These are phyloP conservation scores for Testicularia cyperi DNA, from an alignment of 1,284 basidiomycete genomes.

Conservation along the genomic window DNA sequence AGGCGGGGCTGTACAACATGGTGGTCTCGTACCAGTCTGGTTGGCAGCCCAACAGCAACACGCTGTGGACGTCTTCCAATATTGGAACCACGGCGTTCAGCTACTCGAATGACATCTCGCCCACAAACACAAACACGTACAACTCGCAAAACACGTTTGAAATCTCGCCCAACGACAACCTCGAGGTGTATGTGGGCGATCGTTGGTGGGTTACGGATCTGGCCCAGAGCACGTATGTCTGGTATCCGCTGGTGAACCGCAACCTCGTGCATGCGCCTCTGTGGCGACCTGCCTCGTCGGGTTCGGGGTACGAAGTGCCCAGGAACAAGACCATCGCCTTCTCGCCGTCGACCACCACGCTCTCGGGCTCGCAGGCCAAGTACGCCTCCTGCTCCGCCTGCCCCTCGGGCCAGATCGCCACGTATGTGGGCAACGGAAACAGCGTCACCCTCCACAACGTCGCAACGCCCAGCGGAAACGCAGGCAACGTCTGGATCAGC, in stretches of 20 bases:
- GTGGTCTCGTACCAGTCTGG: slow-evolving; percentile 10
- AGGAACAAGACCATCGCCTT: slow-evolving; percentile 5
- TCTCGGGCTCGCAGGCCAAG: neutral
- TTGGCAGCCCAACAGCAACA: slow-evolving; percentile 22
- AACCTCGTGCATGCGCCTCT: slow-evolving; percentile 4
- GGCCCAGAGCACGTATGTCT: slow-evolving; percentile 8
- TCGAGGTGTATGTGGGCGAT: slow-evolving; percentile 17
- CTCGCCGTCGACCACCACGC: neutral
- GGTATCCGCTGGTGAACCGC: slow-evolving; percentile 6
- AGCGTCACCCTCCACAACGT: slow-evolving; percentile 10
- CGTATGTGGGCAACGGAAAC: slow-evolving; percentile 10
- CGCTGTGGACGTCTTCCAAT: slow-evolving; percentile 6
- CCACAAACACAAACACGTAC: slow-evolving; percentile 4
- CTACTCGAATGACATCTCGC: slow-evolving; percentile 10
- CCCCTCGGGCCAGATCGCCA: slow-evolving; percentile 8
- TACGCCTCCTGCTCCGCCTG: slow-evolving; percentile 6
- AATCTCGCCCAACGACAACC: slow-evolving; percentile 2
- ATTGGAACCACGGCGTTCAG: slow-evolving; percentile 1
- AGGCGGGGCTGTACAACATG: slow-evolving; percentile 15
- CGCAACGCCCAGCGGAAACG: slow-evolving; percentile 4
- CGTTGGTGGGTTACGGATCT: slow-evolving; percentile 18
- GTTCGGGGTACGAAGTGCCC: slow-evolving; percentile 1
- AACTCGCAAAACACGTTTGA: slow-evolving; percentile 24
- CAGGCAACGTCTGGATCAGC: slow-evolving; percentile 11
- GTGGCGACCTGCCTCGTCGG: slow-evolving; percentile 4